Conservation (phyloP, 768 basidiomycete genomes). For the Lactarius sanguifluus region DNA sequence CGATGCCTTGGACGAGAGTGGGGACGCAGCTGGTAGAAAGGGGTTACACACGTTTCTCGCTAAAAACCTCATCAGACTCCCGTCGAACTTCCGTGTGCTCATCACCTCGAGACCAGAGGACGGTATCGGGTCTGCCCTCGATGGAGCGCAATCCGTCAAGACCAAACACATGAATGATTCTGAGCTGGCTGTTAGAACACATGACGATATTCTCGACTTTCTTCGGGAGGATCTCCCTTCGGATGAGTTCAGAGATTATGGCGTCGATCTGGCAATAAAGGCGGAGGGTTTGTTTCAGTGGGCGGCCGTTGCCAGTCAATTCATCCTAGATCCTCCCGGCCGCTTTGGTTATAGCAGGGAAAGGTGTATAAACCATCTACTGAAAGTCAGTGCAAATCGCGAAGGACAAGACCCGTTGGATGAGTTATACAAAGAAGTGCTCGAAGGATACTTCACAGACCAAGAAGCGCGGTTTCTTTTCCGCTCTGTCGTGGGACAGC, state of each 20-base stretch:
- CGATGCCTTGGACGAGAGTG: slow-evolving; percentile 3
- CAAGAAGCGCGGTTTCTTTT: not conserved
- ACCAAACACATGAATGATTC: not conserved
- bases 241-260: not conserved
- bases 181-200: not conserved
- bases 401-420: not conserved
- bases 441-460: not conserved
- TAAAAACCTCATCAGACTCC: no score
- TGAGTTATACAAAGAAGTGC: not conserved
- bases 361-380: not conserved
- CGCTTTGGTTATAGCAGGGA: not conserved
- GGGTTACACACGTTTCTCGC: not conserved
- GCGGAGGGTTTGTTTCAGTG: slow-evolving; percentile 5
- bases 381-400: not conserved
- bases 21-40: not conserved
- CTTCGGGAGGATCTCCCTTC: not conserved
- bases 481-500: not conserved
- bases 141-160: no score
- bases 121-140: not conserved
- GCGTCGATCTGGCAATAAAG: not conserved
- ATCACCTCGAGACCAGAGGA: not conserved
- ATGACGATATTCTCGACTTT: not conserved
- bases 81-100: not conserved
- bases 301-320: not conserved
- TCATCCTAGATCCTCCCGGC: not conserved